Evolutionary conservation across 2,329 filamentous ascomycete species (phyloP).

Genomic region (Neonectria coccinea): DNA sequence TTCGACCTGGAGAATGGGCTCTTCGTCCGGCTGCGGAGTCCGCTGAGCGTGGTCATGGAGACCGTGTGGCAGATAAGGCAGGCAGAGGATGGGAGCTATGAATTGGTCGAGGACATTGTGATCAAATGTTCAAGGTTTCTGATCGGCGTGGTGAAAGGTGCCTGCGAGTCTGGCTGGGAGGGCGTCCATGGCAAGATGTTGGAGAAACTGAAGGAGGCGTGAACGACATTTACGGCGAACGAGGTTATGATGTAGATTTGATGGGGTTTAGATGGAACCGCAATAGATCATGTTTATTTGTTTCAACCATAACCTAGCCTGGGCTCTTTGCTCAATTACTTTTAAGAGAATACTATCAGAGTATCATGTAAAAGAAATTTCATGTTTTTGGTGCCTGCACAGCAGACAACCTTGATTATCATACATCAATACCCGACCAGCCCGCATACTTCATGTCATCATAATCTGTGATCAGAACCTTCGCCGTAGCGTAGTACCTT

Average conservation of each 20-base stretch:
- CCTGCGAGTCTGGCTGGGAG: constrained; percentile 64
- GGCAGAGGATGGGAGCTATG: constrained; percentile 48
- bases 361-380: constrained; percentile 4
- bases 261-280: neutral
- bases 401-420: constrained; percentile 9
- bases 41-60: constrained; percentile 65
- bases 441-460: neutral
- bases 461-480: constrained; percentile 1
- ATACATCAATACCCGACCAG: neutral
- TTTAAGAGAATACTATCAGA: neutral
- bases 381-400: constrained; percentile 7
- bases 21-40: constrained; percentile 64
- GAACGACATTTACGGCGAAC: neutral
- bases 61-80: constrained; percentile 61
- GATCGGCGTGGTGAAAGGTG: constrained; percentile 60
- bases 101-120: constrained; percentile 62
- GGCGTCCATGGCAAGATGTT: constrained; percentile 63
- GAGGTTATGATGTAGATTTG: neutral
- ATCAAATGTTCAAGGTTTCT: constrained; percentile 64
- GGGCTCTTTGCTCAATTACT: neutral
- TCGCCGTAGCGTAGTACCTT: neutral
- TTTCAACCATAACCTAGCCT: neutral
- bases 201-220: constrained; percentile 49
- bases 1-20: constrained; percentile 61
- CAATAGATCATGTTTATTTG: constrained; percentile 9